Conservation (phyloP, 768 basidiomycete genomes). For the Cubamyces lactineus region DNA sequence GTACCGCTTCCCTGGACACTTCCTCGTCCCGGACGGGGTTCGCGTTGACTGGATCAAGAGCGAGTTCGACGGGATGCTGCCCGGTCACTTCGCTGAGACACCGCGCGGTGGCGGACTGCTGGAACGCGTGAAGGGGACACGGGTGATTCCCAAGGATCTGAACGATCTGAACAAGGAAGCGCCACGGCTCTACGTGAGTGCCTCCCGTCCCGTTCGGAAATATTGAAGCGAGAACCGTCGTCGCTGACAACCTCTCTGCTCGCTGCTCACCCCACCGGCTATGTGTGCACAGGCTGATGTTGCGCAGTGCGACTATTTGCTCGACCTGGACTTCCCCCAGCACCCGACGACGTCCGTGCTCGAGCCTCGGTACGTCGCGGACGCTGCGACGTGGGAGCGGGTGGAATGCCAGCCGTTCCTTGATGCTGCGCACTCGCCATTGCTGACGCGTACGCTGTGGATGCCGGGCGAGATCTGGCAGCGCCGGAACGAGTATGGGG, state of each 20-base stretch:
- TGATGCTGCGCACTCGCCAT: conserved; percentile 73
- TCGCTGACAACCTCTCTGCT: conserved; percentile 12
- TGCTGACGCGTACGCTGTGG: conserved; percentile 80
- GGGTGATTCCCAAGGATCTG: conserved; percentile 60
- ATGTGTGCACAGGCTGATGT: conserved; percentile 58
- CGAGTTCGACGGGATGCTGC: conserved; percentile 88
- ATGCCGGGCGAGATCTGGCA: conserved; percentile 75
- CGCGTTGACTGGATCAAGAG: conserved; percentile 89
- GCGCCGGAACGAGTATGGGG: conserved; percentile 74
- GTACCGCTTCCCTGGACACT: conserved; percentile 92
- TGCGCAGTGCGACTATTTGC: conserved; percentile 81
- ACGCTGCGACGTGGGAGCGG: conserved; percentile 75
- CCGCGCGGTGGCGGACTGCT: conserved; percentile 34
- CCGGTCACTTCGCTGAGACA: conserved; percentile 71
- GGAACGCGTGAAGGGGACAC: conserved; percentile 68
- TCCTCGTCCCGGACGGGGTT: conserved; percentile 82
- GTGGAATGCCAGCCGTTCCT: conserved; percentile 84
- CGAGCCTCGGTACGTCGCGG: conserved; percentile 82
- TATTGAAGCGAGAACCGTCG: conserved; percentile 8
- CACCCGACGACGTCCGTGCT: conserved; percentile 55
- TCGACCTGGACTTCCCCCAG: conserved; percentile 86
- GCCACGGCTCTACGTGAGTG: conserved; percentile 72
- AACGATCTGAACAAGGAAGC: conserved; percentile 92
- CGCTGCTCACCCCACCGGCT: background rate
- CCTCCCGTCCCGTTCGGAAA: conserved; percentile 17